Conservation (phyloP, 208 protist genomes). For the Jaenimonas drosophilae region DNA sequence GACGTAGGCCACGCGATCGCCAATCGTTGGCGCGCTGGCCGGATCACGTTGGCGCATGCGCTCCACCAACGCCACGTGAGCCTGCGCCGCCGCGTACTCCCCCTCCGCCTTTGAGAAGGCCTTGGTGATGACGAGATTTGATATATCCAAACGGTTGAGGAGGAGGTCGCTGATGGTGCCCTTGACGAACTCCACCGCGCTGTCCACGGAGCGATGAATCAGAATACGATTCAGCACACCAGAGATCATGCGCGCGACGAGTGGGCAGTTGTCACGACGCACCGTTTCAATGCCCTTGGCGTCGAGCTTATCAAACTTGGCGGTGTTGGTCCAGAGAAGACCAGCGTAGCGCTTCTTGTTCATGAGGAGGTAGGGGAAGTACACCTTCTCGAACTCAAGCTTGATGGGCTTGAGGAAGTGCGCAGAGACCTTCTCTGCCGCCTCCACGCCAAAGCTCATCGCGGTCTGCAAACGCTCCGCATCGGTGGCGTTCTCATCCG, state of each 20-base stretch:
- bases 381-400: slow-evolving; percentile 99
- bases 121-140: slow-evolving; percentile 81
- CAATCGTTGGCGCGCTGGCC: slow-evolving; percentile 70
- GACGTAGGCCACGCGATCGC: slow-evolving; percentile 81
- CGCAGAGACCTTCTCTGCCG: slow-evolving; percentile 84
- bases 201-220: slow-evolving; percentile 77
- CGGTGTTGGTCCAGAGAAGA: slow-evolving; percentile 97
- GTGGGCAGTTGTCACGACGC: slow-evolving; percentile 98
- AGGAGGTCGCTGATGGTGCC: slow-evolving; percentile 81
- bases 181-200: slow-evolving; percentile 87
- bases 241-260: slow-evolving; percentile 75
- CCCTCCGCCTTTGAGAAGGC: slow-evolving; percentile 90
- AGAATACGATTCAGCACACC: slow-evolving; percentile 82
- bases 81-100: slow-evolving; percentile 89
- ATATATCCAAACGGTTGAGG: slow-evolving; percentile 80
- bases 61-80: slow-evolving; percentile 77
- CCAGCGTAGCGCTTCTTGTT: slow-evolving; percentile 99
- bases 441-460: slow-evolving; percentile 84
- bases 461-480: slow-evolving; percentile 48
- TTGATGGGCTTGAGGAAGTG: slow-evolving; percentile 95
- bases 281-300: slow-evolving; percentile 99
- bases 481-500: slow-evolving; percentile 47
- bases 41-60: slow-evolving; percentile 81
- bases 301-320: slow-evolving; percentile 98
- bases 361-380: slow-evolving; percentile 99